Evolutionary conservation across 2,329 filamentous ascomycete species (phyloP), one percentile per base, ranked within the genome.

Genomic region (Paecilomyces dactylethromorphus): DNA sequence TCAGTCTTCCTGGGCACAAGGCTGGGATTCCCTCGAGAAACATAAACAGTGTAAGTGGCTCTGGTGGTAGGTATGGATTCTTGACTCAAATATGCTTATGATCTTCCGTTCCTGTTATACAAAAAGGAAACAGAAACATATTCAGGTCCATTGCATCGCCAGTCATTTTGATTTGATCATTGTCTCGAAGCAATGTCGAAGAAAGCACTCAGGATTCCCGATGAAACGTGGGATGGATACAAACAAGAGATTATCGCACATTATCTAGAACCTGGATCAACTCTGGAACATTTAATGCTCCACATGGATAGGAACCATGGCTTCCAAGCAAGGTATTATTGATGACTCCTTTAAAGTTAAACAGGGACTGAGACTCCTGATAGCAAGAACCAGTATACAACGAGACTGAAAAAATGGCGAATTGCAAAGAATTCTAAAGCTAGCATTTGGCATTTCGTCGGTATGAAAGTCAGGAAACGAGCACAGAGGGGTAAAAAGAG

Each of bases 331-430:
- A 45, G 35, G 35, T 45, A 45, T 45, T 45, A 18, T 15, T 6
- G 3, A 8, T n/a, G 7, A 18, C 35, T 45, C 15, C 4, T 18
- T 6, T 15, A n/a, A 45, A 45, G 6, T 45, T n/a, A 8, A 45
- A 7, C 35, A n/a, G 8, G 2, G 7, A 7, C 35, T 45, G 4
- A 45, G 5, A n/a, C 18, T 4, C 13, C 35, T 1, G 35, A 8
- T n/a, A 60, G 58, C 26, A 55, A 60, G 56, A 57, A 49, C 24
- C 58, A 60, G 39, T 60, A 58, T 24, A 60, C 35, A 8, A 10
- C 32, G n/a, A 57, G 58, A 24, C 29, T 60, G 8, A 58, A 54
- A 24, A 22, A 24, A 8, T 60, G 58, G 56, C 33, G 55, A 29
- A 15, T 60, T 2, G 29, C 49, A 53, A 60, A 60, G 24, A 29